Base-by-base conservation (phyloP, 73 alveolate species). In the Breviolum minutum region DNA sequence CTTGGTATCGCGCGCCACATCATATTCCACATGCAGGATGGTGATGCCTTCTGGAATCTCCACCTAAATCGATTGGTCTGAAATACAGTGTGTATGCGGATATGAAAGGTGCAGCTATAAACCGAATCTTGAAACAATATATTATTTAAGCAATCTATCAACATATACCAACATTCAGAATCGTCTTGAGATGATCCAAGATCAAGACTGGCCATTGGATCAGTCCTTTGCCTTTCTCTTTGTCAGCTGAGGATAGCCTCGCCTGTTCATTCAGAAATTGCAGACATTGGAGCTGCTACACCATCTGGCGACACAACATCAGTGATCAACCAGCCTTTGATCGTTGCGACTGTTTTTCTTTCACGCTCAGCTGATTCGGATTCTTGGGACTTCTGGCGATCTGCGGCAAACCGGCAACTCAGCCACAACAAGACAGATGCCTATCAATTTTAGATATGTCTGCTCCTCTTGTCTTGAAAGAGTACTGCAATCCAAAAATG, bases 11-110 rank as follows among this genome's bases (percentile, higher is more conserved):
- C 30, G 14, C 97, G 87, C 76, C 12, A 71, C 88, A 54, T 90
- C 97, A 73, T 71, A 90, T 60, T 90, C 97, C 40, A 90, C 87
- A n/a, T 90, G 97, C 32, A 90, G 97, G 87, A 90, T 54, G 14
- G 97, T 90, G 30, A 90, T 76, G 19, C 97, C 97, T 22, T 90
- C 97, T 54, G 97, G 97, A 27, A 54, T 40, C 77, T 70, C 87
- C 11, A 76, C 88, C 97, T 90, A 13, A 66, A 40, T 3, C 54
- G 54, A 40, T 40, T 40, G 54, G 54, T 40, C 54, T 2, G 54
- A 40, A 40, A 40, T 40, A 40, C 54, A 40, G 54, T 2, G 54
- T 40, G 54, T 40, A 40, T 40, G 54, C 54, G 54, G 54, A 40
- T 40, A 40, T 40, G 54, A 40, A 40, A 40, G 54, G 54, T 40